Percentiles rank a stretch among this genome's conserved stretches.
Evolutionary conservation across 139 green algal species (phyloP).

Genomic region (Chlamydomonas sp.): DNA sequence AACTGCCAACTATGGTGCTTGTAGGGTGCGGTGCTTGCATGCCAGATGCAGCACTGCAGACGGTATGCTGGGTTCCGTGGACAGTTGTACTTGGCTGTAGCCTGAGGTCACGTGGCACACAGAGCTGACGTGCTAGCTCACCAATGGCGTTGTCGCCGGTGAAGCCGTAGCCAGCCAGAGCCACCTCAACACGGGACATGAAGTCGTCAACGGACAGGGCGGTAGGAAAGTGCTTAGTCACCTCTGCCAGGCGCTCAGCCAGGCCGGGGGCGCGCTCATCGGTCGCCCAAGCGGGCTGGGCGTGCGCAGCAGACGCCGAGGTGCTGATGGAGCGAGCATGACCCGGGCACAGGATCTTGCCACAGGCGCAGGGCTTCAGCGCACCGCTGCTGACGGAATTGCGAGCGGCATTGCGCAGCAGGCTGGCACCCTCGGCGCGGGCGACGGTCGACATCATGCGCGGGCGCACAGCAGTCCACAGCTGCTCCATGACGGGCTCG

Average conservation of each 20-base stretch:
- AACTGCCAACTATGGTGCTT: too few species aligned
- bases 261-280: constrained; percentile 17
- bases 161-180: constrained; percentile 78
- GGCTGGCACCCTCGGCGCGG: background rate
- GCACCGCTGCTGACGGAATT: too few species aligned
- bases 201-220: constrained; percentile 84
- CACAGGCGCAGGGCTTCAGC: constrained; percentile 41
- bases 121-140: too few species aligned
- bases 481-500: background rate
- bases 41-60: too few species aligned
- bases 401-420: constrained; percentile 12
- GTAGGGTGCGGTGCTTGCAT: too few species aligned
- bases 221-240: constrained; percentile 72
- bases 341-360: constrained; percentile 43
- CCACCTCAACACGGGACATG: constrained; percentile 77
- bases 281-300: constrained; percentile 1
- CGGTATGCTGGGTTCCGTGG: too few species aligned
- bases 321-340: constrained; percentile 26
- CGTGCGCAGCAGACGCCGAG: background rate
- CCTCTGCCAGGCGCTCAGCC: constrained; percentile 27
- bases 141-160: constrained; percentile 60
- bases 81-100: too few species aligned
- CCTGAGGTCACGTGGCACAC: too few species aligned
- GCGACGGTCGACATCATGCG: constrained; percentile 14
- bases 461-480: background rate